These are phyloP conservation scores for Phaffomyces antillensis DNA, from an alignment of 805 yeast species.

Conservation along the genomic window DNA sequence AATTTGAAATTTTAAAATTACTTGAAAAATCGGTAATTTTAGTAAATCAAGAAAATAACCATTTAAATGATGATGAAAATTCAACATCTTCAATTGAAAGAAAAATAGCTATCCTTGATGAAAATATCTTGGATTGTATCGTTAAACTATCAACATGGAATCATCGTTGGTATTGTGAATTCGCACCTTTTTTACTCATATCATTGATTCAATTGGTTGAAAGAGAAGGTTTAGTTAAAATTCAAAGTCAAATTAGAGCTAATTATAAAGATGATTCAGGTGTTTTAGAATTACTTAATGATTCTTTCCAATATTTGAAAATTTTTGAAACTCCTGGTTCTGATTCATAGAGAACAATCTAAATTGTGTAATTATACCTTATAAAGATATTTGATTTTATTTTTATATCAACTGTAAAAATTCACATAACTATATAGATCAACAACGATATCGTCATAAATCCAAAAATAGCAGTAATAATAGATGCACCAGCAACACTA, in stretches of 20 bases:
- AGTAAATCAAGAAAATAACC: not conserved
- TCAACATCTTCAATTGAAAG: slow-evolving; percentile 25
- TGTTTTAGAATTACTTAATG: slow-evolving; percentile 48
- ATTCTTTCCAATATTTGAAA: slow-evolving; percentile 38
- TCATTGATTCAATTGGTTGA: slow-evolving; percentile 55
- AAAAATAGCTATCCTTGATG: slow-evolving; percentile 31
- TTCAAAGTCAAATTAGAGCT: slow-evolving; percentile 65
- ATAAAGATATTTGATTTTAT: too few species aligned
- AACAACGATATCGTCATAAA: slow-evolving; percentile 7
- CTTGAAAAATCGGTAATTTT: slow-evolving; percentile 17
- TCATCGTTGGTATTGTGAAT: slow-evolving; percentile 95
- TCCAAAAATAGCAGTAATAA: slow-evolving; percentile 54
- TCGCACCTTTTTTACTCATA: slow-evolving; percentile 62
- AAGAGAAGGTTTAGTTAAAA: slow-evolving; percentile 73
- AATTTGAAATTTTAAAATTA: slow-evolving; percentile 35
- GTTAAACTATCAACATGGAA: slow-evolving; percentile 93
- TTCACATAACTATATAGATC: not conserved
- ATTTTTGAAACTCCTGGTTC: slow-evolving; percentile 12
- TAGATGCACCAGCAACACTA: slow-evolving; percentile 59
- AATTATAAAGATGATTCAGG: slow-evolving; percentile 52
- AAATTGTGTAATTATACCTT: too few species aligned
- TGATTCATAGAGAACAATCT: too few species aligned
- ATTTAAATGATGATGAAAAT: slow-evolving; percentile 9
- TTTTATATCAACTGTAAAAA: not conserved
- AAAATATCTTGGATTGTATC: slow-evolving; percentile 50